Evolutionary conservation across 768 basidiomycete species (phyloP).

Genomic region (Serendipita sp.): DNA sequence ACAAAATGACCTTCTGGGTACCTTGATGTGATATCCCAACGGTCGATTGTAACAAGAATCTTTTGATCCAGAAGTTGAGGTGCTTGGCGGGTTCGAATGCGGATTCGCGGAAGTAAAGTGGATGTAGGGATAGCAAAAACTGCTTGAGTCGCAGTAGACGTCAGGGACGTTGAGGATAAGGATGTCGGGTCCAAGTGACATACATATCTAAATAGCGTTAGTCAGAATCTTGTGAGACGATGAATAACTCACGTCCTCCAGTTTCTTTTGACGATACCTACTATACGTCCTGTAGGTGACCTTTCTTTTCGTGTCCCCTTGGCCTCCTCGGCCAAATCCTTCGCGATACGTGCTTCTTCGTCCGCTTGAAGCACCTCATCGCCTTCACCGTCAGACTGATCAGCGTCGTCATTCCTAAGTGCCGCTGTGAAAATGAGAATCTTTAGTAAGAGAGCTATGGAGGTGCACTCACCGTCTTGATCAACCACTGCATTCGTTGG

Average conservation of each 20-base stretch:
- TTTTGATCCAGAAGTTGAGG: constrained; percentile 79
- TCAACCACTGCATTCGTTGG: constrained; percentile 87
- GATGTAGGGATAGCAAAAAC: constrained; percentile 92
- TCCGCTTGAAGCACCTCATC: constrained; percentile 21
- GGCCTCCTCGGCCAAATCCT: constrained; percentile 19
- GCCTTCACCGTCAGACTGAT: constrained; percentile 38
- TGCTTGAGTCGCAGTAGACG: constrained; percentile 73
- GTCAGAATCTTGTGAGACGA: background rate
- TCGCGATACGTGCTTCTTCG: constrained; percentile 26
- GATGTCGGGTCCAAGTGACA: constrained; percentile 90
- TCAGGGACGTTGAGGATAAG: constrained; percentile 56
- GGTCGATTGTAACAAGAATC: constrained; percentile 87
- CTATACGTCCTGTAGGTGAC: constrained; percentile 82
- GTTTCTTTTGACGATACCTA: constrained; percentile 86
- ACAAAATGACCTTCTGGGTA: constrained; percentile 98
- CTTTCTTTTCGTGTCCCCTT: constrained; percentile 30
- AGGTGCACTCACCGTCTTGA: constrained; percentile 50
- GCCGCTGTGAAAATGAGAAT: constrained; percentile 32
- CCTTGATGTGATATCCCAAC: constrained; percentile 72
- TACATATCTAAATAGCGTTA: constrained; percentile 44
- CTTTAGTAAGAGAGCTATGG: background rate
- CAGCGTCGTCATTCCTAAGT: constrained; percentile 74
- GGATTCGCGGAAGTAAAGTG: constrained; percentile 79
- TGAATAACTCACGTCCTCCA: constrained; percentile 70
- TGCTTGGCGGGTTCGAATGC: constrained; percentile 88